Percentiles rank a stretch among this genome's conserved stretches.
These are phyloP conservation scores for Populus hybrid DNA, from an alignment of 441 rosid species.

Conservation along the genomic window DNA sequence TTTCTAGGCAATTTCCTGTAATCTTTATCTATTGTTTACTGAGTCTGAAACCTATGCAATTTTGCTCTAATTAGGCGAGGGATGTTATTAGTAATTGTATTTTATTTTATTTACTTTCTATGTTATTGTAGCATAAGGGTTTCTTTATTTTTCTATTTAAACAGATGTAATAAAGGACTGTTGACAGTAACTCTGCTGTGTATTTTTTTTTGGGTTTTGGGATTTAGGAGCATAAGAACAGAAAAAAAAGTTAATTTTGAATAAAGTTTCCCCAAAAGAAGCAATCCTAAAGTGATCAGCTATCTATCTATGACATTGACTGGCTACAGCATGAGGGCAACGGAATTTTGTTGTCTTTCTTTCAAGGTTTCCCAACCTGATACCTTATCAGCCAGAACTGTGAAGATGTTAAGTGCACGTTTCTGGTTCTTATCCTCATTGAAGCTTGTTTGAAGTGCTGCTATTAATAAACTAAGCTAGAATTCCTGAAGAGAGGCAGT, in stretches of 20 bases:
- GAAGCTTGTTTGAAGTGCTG: not conserved
- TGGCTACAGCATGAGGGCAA: constrained; percentile 6
- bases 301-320: constrained; percentile 16
- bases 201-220: not conserved
- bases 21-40: no score
- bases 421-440: constrained; percentile 15
- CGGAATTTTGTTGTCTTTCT: constrained; percentile 30
- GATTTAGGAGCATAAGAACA: not conserved
- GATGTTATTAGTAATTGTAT: not conserved
- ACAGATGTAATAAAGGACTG: not conserved
- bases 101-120: not conserved
- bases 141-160: not conserved
- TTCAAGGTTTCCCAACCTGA: constrained; percentile 28
- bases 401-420: constrained; percentile 15
- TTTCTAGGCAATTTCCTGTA: not conserved
- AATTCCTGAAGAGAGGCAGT: not conserved
- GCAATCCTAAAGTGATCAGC: constrained; percentile 2
- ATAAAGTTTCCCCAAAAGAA: not conserved
- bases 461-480: constrained; percentile 16
- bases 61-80: not conserved
- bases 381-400: not conserved
- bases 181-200: not conserved
- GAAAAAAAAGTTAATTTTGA: not conserved
- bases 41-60: not conserved
- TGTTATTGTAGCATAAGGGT: not conserved